These are phyloP conservation scores for Lunasporangiospora selenospora DNA, from an alignment of 192 early-diverging fungal species.

Conservation along the genomic window DNA sequence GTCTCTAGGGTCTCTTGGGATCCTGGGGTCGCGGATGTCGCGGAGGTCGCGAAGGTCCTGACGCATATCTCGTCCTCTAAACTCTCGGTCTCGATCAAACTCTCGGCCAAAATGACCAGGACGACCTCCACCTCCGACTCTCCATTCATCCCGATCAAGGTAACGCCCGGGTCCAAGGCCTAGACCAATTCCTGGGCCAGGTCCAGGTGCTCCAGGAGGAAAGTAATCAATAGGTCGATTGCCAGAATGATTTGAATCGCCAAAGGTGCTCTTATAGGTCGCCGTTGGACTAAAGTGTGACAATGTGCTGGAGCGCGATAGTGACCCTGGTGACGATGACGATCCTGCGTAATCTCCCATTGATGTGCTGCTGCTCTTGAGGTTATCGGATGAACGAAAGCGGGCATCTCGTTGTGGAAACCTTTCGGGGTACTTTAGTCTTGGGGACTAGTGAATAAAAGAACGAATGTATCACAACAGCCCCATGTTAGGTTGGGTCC, in stretches of 20 bases:
- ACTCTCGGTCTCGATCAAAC: slow-evolving; percentile 35
- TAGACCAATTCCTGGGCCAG: slow-evolving; percentile 16
- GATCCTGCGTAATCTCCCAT: slow-evolving; percentile 18
- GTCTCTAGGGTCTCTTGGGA: slow-evolving; percentile 23
- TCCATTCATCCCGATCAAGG: slow-evolving; percentile 39
- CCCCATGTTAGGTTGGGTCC: not conserved
- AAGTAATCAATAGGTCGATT: slow-evolving; percentile 33
- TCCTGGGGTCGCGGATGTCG: slow-evolving; percentile 23
- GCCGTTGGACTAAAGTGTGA: slow-evolving; percentile 35
- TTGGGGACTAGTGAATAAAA: slow-evolving; percentile 11
- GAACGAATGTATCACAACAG: not conserved
- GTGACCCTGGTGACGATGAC: slow-evolving; percentile 4
- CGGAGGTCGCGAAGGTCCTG: slow-evolving; percentile 24
- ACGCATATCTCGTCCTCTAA: slow-evolving; percentile 15
- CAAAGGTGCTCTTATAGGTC: slow-evolving; percentile 7
- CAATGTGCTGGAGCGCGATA: slow-evolving; percentile 8
- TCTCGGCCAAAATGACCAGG: slow-evolving; percentile 23
- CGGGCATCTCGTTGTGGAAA: slow-evolving; percentile 25
- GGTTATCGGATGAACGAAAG: slow-evolving; percentile 27
- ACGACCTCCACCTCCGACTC: too few species aligned
- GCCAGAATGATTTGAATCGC: slow-evolving; percentile 12
- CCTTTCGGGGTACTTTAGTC: slow-evolving; percentile 30
- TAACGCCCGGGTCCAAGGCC: slow-evolving; percentile 28
- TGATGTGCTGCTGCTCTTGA: slow-evolving; percentile 9
- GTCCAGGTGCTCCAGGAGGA: slow-evolving; percentile 4